A percentile compares a stretch with the other conserved stretches of the same genome.
phyloP scores from a whole-genome alignment of 257 asterid species.

The Jacaranda copaia region DNA sequence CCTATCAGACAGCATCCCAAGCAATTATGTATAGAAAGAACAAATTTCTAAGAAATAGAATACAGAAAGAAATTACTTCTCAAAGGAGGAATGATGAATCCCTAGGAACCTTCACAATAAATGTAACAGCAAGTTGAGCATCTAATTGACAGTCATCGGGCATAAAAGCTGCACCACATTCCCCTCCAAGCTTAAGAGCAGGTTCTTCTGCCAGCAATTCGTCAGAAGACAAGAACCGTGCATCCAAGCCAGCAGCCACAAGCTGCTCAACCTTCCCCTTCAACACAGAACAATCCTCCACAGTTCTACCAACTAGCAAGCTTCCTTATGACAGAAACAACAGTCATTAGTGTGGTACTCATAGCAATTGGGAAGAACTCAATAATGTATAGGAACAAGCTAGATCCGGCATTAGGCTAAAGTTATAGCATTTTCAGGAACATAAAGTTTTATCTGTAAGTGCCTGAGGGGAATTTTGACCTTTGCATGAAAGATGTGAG shows the following conservation, averaged over 20 bases:
- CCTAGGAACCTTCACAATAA: conserved; percentile 70
- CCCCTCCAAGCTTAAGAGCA: conserved; percentile 72
- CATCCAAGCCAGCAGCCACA: conserved; percentile 72
- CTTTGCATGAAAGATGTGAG: not conserved
- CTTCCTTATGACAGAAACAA: conserved; percentile 65
- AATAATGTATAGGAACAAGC: conserved; percentile 11
- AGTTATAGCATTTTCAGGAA: conserved; percentile 11
- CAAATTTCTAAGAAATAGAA: conserved; percentile 17
- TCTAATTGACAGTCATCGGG: conserved; percentile 89
- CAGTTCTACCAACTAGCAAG: conserved; percentile 82
- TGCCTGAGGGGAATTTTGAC: not conserved
- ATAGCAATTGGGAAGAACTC: conserved; percentile 11
- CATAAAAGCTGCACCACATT: conserved; percentile 78
- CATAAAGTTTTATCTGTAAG: not conserved
- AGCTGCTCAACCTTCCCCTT: conserved; percentile 66
- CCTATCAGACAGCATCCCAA: conserved; percentile 54
- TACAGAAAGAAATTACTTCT: conserved; percentile 20
- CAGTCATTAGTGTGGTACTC: conserved; percentile 12
- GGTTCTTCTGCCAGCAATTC: conserved; percentile 79
- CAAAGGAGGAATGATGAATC: conserved; percentile 26
- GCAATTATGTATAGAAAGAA: conserved; percentile 24
- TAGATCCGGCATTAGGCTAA: conserved; percentile 19
- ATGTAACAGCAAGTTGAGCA: conserved; percentile 75
- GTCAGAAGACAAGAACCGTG: conserved; percentile 63
- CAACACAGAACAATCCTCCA: conserved; percentile 63